Percentiles rank a stretch among this genome's conserved stretches.
phyloP scores from a whole-genome alignment of 768 basidiomycete genomes.

The Calvatia gigantea region DNA sequence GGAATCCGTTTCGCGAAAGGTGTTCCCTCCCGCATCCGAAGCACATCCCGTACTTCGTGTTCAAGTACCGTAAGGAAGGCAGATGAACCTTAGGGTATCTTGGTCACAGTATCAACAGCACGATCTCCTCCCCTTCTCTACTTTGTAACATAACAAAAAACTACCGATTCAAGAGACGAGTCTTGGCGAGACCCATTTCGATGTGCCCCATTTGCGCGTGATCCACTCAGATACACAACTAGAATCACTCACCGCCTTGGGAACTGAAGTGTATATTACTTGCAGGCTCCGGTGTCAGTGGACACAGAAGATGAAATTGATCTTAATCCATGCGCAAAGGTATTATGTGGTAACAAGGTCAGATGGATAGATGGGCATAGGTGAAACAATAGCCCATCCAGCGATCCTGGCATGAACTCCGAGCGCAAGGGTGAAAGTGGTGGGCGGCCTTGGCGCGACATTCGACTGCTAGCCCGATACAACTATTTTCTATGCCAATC shows the following conservation, averaged over 20 bases:
- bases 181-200: no score
- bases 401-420: constrained; percentile 95
- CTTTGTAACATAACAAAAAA: no score
- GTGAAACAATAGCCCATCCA: constrained; percentile 73
- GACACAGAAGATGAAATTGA: constrained; percentile 76
- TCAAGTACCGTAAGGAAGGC: no score
- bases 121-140: no score
- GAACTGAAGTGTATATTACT: constrained; percentile 70
- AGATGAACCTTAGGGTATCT: no score
- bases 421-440: constrained; percentile 82
- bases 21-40: neutral
- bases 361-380: constrained; percentile 90
- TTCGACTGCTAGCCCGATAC: no score
- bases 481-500: no score
- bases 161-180: no score
- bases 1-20: neutral
- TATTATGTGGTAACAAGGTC: constrained; percentile 67
- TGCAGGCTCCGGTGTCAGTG: constrained; percentile 75
- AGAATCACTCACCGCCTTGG: constrained; percentile 49
- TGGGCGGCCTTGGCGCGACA: constrained; percentile 83
- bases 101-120: no score
- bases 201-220: no score
- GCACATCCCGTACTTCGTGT: neutral
- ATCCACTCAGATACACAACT: neutral
- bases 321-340: constrained; percentile 80